These are phyloP conservation scores for Botrytis fragariae DNA, from an alignment of 2,329 filamentous ascomycete genomes.

Conservation along the genomic window DNA sequence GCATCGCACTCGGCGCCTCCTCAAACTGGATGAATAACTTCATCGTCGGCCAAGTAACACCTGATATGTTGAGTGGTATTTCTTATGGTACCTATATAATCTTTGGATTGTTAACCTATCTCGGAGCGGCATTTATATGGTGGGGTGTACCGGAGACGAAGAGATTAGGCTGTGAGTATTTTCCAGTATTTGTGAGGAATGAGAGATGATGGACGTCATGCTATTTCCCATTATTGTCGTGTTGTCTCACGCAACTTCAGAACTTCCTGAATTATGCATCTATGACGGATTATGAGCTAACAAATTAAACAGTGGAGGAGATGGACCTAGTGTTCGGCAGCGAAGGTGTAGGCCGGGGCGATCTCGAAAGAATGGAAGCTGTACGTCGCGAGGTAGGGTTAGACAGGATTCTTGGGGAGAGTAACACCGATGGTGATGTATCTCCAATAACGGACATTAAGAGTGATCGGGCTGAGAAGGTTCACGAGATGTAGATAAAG, in stretches of 20 bases:
- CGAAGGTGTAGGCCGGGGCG: constrained; percentile 63
- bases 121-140: constrained; percentile 56
- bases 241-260: not conserved
- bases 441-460: not conserved
- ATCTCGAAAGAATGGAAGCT: constrained; percentile 69
- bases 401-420: constrained; percentile 32
- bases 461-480: constrained; percentile 1
- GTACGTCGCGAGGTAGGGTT: constrained; percentile 70
- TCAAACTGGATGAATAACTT: constrained; percentile 63
- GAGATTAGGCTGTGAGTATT: constrained; percentile 40
- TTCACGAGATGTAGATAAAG: not conserved
- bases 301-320: constrained; percentile 44
- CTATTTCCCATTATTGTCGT: not conserved
- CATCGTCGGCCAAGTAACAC: constrained; percentile 67
- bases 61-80: constrained; percentile 62
- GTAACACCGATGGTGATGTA: not conserved
- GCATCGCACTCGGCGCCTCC: constrained; percentile 65
- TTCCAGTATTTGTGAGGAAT: not conserved
- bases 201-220: not conserved
- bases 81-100: constrained; percentile 71
- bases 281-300: not conserved
- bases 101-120: constrained; percentile 62
- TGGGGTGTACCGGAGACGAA: constrained; percentile 55
- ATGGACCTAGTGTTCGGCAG: constrained; percentile 67
- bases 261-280: not conserved